Conservation (phyloP, 768 basidiomycete genomes). For the Saitozyma sp. region DNA sequence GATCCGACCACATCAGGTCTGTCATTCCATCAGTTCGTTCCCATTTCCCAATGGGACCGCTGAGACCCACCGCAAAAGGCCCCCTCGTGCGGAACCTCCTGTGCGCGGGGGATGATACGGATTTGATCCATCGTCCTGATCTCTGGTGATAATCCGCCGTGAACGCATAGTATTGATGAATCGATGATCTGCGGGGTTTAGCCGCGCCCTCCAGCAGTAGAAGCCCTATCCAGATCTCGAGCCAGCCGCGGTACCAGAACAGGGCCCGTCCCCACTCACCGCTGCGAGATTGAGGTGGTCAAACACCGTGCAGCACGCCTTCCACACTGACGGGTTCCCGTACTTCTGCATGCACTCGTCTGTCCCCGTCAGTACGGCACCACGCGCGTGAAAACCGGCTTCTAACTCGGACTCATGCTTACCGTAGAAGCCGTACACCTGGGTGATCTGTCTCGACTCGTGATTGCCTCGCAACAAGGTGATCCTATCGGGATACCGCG, state of each 20-base stretch:
- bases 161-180: constrained; percentile 86
- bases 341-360: constrained; percentile 99
- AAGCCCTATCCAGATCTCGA: background rate
- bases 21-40: background rate
- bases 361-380: constrained; percentile 22
- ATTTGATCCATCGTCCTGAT: constrained; percentile 94
- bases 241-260: background rate
- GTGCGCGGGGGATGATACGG: constrained; percentile 70
- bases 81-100: constrained; percentile 58
- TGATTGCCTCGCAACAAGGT: constrained; percentile 98
- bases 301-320: constrained; percentile 93
- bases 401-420: constrained; percentile 32
- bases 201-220: background rate
- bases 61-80: constrained; percentile 55
- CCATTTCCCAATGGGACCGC: constrained; percentile 1
- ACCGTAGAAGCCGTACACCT: constrained; percentile 99
- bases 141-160: constrained; percentile 93
- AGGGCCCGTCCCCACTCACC: constrained; percentile 56
- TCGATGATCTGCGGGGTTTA: constrained; percentile 76
- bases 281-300: constrained; percentile 94
- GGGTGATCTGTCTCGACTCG: constrained; percentile 98
- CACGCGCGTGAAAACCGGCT: background rate
- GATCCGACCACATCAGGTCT: constrained; percentile 99
- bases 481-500: constrained; percentile 80
- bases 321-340: constrained; percentile 92